Percentiles rank a stretch among this genome's conserved stretches.
Evolutionary conservation across 2,329 filamentous ascomycete genomes (phyloP).

Genomic region (Alternaria metachromatica): DNA sequence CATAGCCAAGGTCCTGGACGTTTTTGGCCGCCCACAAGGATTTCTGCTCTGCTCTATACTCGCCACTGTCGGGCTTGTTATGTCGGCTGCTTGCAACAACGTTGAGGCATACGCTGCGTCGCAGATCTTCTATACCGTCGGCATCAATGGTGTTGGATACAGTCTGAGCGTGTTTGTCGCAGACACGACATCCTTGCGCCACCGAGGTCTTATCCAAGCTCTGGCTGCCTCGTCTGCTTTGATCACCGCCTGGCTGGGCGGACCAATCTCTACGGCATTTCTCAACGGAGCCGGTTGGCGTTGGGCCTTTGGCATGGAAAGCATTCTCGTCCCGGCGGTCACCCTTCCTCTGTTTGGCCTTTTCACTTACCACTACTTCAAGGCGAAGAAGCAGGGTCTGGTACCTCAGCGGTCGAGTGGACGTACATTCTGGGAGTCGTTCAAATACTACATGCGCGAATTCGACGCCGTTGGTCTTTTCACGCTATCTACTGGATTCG

Average conservation of each 20-base stretch:
- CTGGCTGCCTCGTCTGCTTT: constrained; percentile 34
- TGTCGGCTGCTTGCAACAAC: constrained; percentile 69
- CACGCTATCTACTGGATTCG: constrained; percentile 65
- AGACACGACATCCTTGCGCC: constrained; percentile 68
- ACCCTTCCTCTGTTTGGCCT: constrained; percentile 67
- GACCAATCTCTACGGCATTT: constrained; percentile 35
- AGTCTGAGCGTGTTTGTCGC: constrained; percentile 62
- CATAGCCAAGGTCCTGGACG: constrained; percentile 47
- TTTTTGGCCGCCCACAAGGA: constrained; percentile 47
- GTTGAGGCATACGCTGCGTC: constrained; percentile 67
- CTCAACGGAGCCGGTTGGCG: constrained; percentile 63
- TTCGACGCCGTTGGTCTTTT: constrained; percentile 69
- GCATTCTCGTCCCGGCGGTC: constrained; percentile 67
- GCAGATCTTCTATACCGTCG: constrained; percentile 64
- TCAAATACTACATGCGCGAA: constrained; percentile 63
- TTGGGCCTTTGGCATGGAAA: constrained; percentile 72
- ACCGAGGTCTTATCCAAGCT: constrained; percentile 68
- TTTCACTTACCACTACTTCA: constrained; percentile 62
- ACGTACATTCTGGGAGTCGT: constrained; percentile 46
- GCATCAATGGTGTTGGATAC: constrained; percentile 1
- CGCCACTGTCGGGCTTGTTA: constrained; percentile 55
- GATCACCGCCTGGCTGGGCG: constrained; percentile 27
- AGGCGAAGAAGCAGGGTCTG: constrained; percentile 63
- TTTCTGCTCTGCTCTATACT: constrained; percentile 34
- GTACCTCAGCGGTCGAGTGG: constrained; percentile 30